Conservation (phyloP, 1,284 basidiomycete species). For the Pulveroboletus sp. region DNA sequence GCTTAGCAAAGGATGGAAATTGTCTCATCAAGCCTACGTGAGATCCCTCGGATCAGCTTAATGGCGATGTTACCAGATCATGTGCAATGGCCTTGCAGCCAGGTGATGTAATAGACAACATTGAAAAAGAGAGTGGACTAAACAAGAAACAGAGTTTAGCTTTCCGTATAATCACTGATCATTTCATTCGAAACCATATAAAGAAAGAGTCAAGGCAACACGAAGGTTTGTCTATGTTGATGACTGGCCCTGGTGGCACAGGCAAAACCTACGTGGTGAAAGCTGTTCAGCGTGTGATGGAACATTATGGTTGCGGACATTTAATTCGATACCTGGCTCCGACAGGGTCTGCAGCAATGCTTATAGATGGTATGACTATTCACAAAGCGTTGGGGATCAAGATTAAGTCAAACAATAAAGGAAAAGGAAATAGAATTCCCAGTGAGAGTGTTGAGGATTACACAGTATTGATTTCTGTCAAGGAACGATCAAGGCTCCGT, state of each 20-base stretch:
- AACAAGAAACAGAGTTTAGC: slow-evolving; percentile 1
- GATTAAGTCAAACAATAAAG: slow-evolving; percentile 1
- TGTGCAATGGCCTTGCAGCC: too few species aligned
- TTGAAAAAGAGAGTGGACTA: neutral
- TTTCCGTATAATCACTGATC: neutral
- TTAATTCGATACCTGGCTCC: slow-evolving; percentile 3
- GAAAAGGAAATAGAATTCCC: neutral
- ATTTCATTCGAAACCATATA: neutral
- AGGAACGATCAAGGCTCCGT: neutral
- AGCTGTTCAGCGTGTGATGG: neutral
- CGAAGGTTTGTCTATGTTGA: neutral
- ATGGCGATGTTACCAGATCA: too few species aligned
- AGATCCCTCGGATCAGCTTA: too few species aligned
- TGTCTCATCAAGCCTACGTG: too few species aligned
- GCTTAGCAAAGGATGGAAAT: too few species aligned
- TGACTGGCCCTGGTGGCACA: slow-evolving; percentile 5
- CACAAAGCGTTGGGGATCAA: slow-evolving; percentile 6
- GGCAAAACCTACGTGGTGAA: slow-evolving; percentile 1
- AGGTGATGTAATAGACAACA: too few species aligned
- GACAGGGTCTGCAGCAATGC: neutral
- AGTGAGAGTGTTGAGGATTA: neutral
- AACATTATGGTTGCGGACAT: neutral
- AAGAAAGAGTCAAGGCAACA: neutral
- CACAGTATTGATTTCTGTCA: neutral
- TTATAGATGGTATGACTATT: slow-evolving; percentile 2